Base-by-base conservation (phyloP, 2,329 filamentous ascomycete genomes). In the Cladorrhinum sp. region DNA sequence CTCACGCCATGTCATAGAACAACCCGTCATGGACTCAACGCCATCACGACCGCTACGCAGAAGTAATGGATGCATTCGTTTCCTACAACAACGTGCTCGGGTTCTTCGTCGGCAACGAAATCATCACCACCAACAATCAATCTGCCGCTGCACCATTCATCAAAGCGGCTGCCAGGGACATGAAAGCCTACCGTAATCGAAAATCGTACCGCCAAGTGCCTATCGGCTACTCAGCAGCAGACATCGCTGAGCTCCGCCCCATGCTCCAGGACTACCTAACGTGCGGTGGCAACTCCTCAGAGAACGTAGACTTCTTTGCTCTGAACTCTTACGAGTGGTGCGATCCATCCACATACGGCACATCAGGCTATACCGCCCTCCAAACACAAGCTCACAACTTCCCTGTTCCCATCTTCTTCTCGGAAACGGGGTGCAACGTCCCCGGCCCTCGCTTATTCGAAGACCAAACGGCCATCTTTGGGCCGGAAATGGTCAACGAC, bases 261-360 rank as follows among this genome's bases (percentile, higher is more conserved):
- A 84, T 82, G 80, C 73, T 86, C 6, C 83, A 86, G 70, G 77
- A 86, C 67, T 96, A 95, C 73, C 79, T 96, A 49, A 90, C 90
- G 12, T 96, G 92, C 73, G 89, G 89, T 63, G 80, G 79, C 65
- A 87, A 95, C 69, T 66, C 79, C 8, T 81, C 81, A 4, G 88
- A 93, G 66, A 84, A 84, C 38, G 75, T 95, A 66, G 92, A 96
- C 72, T 95, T 96, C 76, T 96, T 92, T 74, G 83, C 87, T 1
- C 79, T 96, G 64, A 96, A 96, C 72, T 90, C 90, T 53, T 95
- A 96, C 73, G 89, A 92, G 71, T 91, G 88, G 88, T 91, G 88
- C 68, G 87, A 87, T 63, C 76, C 78, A 23, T 77, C 79, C 59
- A 74, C 73, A 4, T 92, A 86, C 75, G 66, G 78, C 24, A 78